These are phyloP conservation scores for Scheffersomyces titani DNA, from an alignment of 1,139 yeast genomes.

Conservation along the genomic window DNA sequence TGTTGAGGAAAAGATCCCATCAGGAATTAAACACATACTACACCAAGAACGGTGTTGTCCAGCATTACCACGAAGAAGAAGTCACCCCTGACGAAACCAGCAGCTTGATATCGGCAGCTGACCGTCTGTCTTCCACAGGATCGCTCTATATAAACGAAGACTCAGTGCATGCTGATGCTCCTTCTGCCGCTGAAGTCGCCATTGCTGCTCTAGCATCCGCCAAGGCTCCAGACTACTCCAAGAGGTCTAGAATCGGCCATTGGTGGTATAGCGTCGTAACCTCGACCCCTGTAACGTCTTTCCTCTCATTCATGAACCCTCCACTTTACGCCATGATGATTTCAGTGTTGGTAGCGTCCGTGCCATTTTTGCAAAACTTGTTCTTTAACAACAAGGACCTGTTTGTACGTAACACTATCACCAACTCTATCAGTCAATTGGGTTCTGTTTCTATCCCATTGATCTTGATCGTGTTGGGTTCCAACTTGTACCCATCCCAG, in stretches of 20 bases:
- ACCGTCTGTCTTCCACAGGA: neutral
- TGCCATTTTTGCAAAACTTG: conserved; percentile 65
- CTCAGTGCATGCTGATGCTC: neutral
- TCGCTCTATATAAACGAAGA: neutral
- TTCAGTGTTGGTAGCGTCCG: conserved; percentile 80
- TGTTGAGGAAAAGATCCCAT: conserved; percentile 54
- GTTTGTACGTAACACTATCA: conserved; percentile 74
- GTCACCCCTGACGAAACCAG: conserved; percentile 8
- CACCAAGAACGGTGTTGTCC: conserved; percentile 13
- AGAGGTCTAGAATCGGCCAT: conserved; percentile 9
- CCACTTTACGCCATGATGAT: conserved; percentile 91
- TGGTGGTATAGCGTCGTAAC: conserved; percentile 4
- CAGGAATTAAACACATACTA: conserved; percentile 40
- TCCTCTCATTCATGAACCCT: conserved; percentile 77
- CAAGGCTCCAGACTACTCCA: neutral
- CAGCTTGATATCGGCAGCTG: conserved; percentile 1
- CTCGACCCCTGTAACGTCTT: conserved; percentile 11
- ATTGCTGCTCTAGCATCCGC: conserved; percentile 2
- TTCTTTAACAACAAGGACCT: conserved; percentile 50
- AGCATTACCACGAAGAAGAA: neutral
- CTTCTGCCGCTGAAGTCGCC: neutral
- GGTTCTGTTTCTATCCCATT: conserved; percentile 85
- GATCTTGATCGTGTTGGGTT: conserved; percentile 71
- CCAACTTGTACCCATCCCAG: conserved; percentile 67
- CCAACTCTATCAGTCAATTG: conserved; percentile 73